Percentiles rank a stretch among this genome's conserved stretches.
phyloP scores from a whole-genome alignment of 768 basidiomycete species.

The Pisolithus orientalis region DNA sequence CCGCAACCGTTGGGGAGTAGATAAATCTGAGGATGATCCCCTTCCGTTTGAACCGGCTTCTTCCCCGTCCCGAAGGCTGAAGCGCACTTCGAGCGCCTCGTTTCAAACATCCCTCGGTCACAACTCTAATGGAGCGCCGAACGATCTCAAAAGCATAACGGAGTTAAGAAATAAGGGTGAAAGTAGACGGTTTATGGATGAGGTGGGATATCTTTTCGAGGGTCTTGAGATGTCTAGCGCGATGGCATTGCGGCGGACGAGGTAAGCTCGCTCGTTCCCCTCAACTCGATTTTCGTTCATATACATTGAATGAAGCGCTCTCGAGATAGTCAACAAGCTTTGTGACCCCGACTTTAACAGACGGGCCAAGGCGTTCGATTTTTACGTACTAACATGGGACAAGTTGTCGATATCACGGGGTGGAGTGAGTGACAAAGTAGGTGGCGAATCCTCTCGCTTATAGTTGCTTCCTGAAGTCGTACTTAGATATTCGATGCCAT shows the following conservation, averaged over 20 bases:
- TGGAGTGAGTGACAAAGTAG: constrained; percentile 54
- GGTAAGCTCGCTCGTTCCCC: constrained; percentile 33
- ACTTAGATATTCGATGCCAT: constrained; percentile 58
- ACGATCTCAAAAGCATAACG: constrained; percentile 73
- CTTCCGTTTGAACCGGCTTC: constrained; percentile 24
- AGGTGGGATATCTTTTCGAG: constrained; percentile 81
- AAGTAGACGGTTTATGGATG: constrained; percentile 72
- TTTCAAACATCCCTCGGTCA: constrained; percentile 36
- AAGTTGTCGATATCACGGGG: constrained; percentile 53
- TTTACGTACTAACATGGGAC: constrained; percentile 64
- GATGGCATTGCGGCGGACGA: constrained; percentile 57
- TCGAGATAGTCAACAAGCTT: constrained; percentile 71
- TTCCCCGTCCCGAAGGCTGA: constrained; percentile 2
- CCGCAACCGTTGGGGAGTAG: constrained; percentile 76
- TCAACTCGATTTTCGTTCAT: not conserved
- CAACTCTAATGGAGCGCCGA: constrained; percentile 49
- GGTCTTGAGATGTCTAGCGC: constrained; percentile 54
- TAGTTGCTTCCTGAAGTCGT: not conserved
- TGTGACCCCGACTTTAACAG: constrained; percentile 72
- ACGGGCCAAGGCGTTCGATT: constrained; percentile 73
- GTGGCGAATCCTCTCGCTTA: constrained; percentile 13
- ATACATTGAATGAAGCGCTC: constrained; percentile 42
- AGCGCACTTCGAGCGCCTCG: constrained; percentile 20
- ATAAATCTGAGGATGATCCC: constrained; percentile 70
- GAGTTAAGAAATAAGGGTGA: constrained; percentile 79